These are phyloP conservation scores for Ogataea siamensis DNA, from an alignment of 805 yeast genomes.

Conservation along the genomic window DNA sequence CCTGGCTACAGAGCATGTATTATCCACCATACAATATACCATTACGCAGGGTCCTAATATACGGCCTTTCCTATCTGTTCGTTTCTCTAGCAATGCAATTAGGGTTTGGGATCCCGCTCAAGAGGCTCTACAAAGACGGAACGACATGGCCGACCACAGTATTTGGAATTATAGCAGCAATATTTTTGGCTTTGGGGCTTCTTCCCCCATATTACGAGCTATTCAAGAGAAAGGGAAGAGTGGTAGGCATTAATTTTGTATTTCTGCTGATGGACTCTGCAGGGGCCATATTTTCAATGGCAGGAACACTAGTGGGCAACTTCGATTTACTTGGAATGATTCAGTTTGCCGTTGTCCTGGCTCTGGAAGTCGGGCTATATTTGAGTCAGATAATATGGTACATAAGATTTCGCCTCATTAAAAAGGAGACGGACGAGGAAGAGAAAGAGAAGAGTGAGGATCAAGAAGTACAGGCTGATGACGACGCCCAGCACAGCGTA, in stretches of 20 bases:
- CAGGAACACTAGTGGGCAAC: conserved; percentile 53
- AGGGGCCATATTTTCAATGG: conserved; percentile 78
- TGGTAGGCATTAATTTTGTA: conserved; percentile 73
- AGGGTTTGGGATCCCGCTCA: conserved; percentile 70
- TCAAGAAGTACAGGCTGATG: neutral
- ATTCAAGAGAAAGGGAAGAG: conserved; percentile 50
- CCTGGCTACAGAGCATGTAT: conserved; percentile 63
- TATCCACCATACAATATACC: conserved; percentile 64
- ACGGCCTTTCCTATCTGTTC: conserved; percentile 39
- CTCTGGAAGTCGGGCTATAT: conserved; percentile 75
- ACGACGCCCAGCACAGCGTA: too few species aligned
- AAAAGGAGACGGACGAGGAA: conserved; percentile 14
- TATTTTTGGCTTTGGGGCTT: conserved; percentile 48
- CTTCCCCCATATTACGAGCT: conserved; percentile 57
- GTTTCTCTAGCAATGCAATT: conserved; percentile 59
- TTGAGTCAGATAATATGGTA: conserved; percentile 72
- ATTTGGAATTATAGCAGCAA: conserved; percentile 49
- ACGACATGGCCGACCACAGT: conserved; percentile 45
- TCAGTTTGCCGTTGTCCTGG: conserved; percentile 71
- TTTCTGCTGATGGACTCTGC: conserved; percentile 72
- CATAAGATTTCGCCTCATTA: conserved; percentile 38
- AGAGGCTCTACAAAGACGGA: conserved; percentile 43
- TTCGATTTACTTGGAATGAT: conserved; percentile 78
- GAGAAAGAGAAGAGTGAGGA: conserved; percentile 6
- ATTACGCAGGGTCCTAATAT: conserved; percentile 35